These are phyloP conservation scores for Colletotrichum neosansevieriae DNA, from an alignment of 2,329 filamentous ascomycete genomes.

Conservation along the genomic window DNA sequence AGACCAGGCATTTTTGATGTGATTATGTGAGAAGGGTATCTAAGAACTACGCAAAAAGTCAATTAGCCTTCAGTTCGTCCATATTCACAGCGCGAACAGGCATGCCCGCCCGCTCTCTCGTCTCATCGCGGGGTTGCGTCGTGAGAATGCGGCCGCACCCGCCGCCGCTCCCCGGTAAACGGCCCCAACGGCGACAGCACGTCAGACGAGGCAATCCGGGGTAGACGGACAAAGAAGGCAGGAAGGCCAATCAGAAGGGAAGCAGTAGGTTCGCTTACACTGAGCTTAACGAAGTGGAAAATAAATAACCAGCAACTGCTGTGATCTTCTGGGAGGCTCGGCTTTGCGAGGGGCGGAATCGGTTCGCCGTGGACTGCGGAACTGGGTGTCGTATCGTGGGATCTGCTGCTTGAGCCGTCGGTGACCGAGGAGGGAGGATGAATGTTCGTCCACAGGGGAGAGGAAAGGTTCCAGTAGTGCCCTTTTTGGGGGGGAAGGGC, in stretches of 20 bases:
- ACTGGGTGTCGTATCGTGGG: slow-evolving; percentile 33
- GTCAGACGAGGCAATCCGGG: slow-evolving; percentile 7
- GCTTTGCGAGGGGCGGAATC: neutral
- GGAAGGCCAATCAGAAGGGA: slow-evolving; percentile 5
- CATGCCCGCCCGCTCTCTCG: neutral
- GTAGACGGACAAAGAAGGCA: neutral
- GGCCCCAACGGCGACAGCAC: neutral
- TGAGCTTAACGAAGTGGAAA: slow-evolving; percentile 8
- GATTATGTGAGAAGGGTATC: slow-evolving; percentile 28
- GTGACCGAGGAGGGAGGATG: slow-evolving; percentile 39
- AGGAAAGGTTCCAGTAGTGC: slow-evolving; percentile 17
- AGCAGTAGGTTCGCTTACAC: slow-evolving; percentile 9
- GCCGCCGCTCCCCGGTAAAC: neutral
- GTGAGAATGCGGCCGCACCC: slow-evolving; percentile 11
- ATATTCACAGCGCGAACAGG: neutral
- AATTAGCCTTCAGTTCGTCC: neutral
- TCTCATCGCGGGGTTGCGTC: slow-evolving; percentile 21
- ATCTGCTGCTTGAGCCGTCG: slow-evolving; percentile 40
- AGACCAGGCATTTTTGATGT: slow-evolving; percentile 54
- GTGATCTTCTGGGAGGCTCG: neutral
- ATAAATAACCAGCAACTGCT: neutral
- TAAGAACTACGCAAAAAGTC: slow-evolving; percentile 18
- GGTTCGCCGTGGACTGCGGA: slow-evolving; percentile 31
- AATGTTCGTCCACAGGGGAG: slow-evolving; percentile 41
- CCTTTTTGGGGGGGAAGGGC: slow-evolving; percentile 17